These are phyloP conservation scores for Myriangium duriaei DNA, from an alignment of 2,329 filamentous ascomycete species.

Conservation along the genomic window DNA sequence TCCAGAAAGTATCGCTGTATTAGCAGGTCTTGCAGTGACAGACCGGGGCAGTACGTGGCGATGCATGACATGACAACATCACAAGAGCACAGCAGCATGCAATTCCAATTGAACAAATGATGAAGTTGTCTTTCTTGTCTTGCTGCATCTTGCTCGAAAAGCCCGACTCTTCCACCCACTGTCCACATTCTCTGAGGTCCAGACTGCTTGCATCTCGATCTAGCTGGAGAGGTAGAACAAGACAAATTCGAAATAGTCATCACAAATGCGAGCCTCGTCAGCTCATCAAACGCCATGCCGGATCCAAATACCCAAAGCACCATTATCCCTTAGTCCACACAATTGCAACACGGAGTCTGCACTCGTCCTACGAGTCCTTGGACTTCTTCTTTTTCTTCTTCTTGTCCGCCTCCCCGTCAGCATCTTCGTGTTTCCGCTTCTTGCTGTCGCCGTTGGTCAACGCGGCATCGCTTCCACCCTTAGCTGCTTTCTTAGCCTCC, in stretches of 20 bases:
- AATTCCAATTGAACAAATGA: too few relatives aligned
- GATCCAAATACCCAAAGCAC: conserved; percentile 1
- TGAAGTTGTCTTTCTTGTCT: too few relatives aligned
- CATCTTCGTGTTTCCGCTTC: conserved; percentile 9
- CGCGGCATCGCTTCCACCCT: conserved; percentile 1
- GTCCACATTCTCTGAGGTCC: too few relatives aligned
- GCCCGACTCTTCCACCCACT: too few relatives aligned
- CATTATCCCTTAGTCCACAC: background rate
- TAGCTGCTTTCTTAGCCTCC: conserved; percentile 7
- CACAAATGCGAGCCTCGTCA: conserved; percentile 1
- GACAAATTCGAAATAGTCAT: conserved; percentile 3
- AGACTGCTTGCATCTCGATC: too few relatives aligned
- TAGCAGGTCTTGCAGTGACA: too few relatives aligned
- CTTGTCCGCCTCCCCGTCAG: conserved; percentile 10
- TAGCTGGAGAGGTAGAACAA: background rate
- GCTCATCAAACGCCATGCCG: conserved; percentile 8
- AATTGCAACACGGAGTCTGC: background rate
- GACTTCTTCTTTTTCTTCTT: conserved; percentile 16
- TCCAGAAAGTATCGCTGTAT: too few relatives aligned
- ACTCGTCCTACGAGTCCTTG: conserved; percentile 10
- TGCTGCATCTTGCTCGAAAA: too few relatives aligned
- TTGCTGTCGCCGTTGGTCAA: conserved; percentile 8
- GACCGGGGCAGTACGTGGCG: too few relatives aligned
- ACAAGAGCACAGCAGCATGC: too few relatives aligned
- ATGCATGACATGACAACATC: too few relatives aligned